Evolutionary conservation across 1,139 yeast genomes (phyloP), one percentile per base, ranked within the genome.

Genomic region (Nakaseomyces sp.): DNA sequence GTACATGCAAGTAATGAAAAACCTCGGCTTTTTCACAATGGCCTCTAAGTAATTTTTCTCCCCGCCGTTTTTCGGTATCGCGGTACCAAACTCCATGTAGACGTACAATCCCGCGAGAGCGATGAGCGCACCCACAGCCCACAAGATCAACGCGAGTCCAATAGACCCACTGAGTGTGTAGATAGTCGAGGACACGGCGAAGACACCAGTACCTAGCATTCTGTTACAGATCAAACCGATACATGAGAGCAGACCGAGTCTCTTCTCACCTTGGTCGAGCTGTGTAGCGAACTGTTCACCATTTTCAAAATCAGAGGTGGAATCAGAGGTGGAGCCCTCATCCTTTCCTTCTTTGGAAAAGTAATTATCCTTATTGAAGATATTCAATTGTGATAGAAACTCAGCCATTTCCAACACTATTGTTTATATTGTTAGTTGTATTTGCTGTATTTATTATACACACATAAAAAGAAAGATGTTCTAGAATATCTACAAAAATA

Each of bases 181-280:
- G 48, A 86, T 83, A 17, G 86, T 78, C 13, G 91, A 78, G 3
- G 93, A 87, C 3, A 89, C 82, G 35, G 91, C 80, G 62, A 86
- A 86, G 43, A 86, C 83, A 61, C 95, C 95, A 8, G 94, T 85
- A 50, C 95, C 95, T 53, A 86, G 72, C 80, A 84, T 84, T 61
- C 94, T 72, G 61, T 85, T 85, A 55, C 84, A 71, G 62, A 83
- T 79, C 44, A 85, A 56, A 39, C 80, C 80, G 20, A 79, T 71
- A 40, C 87, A 84, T 3, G 87, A 79, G 12, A 76, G 46, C 28
- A 74, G 63, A 12, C 91, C 89, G 43, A 82, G 71, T 46, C 72
- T 72, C 58, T 76, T 76, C 45, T 66, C 68, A 57, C 77, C 77
- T 50, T 69, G 66, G 55, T 76, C 81, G 33, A 74, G 49, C 55